Base-by-base conservation (phyloP, 2,329 filamentous ascomycete genomes). In the Hypoxylon sp. region DNA sequence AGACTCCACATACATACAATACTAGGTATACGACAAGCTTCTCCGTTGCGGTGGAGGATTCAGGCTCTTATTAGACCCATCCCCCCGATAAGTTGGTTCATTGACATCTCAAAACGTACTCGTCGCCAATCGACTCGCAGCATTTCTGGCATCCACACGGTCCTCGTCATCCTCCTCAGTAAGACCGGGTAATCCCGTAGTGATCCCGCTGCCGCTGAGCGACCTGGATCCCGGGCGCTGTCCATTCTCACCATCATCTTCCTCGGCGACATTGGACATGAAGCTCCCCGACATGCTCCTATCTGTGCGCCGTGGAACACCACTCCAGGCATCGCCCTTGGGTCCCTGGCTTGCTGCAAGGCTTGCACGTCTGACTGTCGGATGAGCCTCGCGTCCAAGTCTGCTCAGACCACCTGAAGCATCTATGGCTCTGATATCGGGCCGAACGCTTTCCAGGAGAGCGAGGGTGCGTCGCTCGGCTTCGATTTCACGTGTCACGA, bases 311-410 rank as follows among this genome's bases (percentile, higher is more conserved):
- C 96, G 88, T 37, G 94, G 93, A 29, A 98, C 94, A 64, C 96
- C 96, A 75, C 93, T 97, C 96, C 96, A 99, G 15, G 96, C 92
- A 80, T 99, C 96, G n/a, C 96, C 96, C 82, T 97, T 97, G 54
- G 96, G 95, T 0, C 96, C 96, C 81, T 99, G 96, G 75, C 92
- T 96, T 51, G 93, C 92, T 15, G 93, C 92, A 72, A 98, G 82
- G 79, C 89, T 95, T 27, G 91, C 82, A 68, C 95, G 89, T 60
- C 96, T 89, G 66, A 83, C 80, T 4, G 90, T 82, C 2, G 96
- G 95, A 78, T 97, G 93, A 15, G 92, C 85, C 81, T 99, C 96
- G 65, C 96, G 90, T 46, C 96, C 96, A 35, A 99, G 86, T 46
- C 96, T 89, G 75, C 92, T 96, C 50, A 99, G 88, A 10, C 96